These are phyloP conservation scores for Porodaedalea pini DNA, from an alignment of 1,284 basidiomycete species.

Conservation along the genomic window DNA sequence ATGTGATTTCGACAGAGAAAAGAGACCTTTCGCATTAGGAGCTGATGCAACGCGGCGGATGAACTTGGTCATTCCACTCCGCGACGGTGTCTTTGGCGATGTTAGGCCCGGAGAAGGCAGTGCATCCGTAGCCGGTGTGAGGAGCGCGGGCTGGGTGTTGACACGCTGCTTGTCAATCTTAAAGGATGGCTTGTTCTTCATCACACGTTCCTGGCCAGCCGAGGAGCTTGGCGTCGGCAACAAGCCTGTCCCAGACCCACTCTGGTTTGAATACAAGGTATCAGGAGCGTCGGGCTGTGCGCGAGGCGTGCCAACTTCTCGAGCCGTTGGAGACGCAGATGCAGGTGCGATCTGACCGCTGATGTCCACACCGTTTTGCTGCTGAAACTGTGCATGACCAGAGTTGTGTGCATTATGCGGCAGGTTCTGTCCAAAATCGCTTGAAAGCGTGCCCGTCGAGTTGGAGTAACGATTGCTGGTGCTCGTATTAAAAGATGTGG, in stretches of 20 bases:
- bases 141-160: slow-evolving; percentile 50
- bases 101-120: slow-evolving; percentile 16
- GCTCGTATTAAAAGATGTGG: slow-evolving; percentile 17
- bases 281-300: slow-evolving; percentile 9
- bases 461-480: slow-evolving; percentile 25
- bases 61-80: slow-evolving; percentile 46
- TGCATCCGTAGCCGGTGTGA: slow-evolving; percentile 20
- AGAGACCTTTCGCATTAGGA: slow-evolving; percentile 92
- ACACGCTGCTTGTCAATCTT: slow-evolving; percentile 48
- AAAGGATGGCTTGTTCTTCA: slow-evolving; percentile 2
- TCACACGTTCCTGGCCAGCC: slow-evolving; percentile 11
- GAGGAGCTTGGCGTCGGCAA: slow-evolving; percentile 20
- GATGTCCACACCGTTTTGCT: not conserved
- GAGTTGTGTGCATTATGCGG: not conserved
- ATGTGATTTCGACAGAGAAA: slow-evolving; percentile 54
- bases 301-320: not conserved
- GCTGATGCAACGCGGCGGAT: slow-evolving; percentile 94
- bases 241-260: slow-evolving; percentile 1
- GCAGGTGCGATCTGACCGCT: slow-evolving; percentile 6
- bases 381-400: not conserved
- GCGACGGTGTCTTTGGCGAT: slow-evolving; percentile 17
- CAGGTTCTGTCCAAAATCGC: slow-evolving; percentile 23
- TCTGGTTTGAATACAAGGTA: not conserved
- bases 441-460: slow-evolving; percentile 28
- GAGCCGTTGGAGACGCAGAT: slow-evolving; percentile 2